Conservation (phyloP, 2,329 filamentous ascomycete species). For the Fusarium verticillioides region DNA sequence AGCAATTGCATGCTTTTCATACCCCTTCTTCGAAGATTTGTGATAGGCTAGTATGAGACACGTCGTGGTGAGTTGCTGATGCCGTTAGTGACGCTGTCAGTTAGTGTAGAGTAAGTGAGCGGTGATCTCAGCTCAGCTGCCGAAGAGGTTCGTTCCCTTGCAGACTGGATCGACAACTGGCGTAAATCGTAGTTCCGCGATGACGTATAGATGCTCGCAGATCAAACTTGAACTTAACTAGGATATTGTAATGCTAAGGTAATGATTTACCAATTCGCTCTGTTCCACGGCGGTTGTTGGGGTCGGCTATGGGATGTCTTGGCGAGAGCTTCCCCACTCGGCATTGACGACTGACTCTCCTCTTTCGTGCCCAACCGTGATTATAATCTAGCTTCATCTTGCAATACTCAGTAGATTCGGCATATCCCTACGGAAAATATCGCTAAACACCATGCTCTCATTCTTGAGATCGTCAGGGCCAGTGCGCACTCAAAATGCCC, state of each 20-base stretch:
- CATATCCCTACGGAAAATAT: too few species aligned
- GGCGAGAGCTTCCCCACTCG: neutral
- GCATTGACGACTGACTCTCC: neutral
- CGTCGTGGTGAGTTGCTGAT: accelerated
- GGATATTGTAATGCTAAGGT: neutral
- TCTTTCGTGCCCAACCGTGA: neutral
- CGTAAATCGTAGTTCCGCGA: neutral
- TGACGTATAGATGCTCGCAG: neutral
- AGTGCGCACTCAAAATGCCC: neutral
- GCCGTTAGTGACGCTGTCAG: neutral
- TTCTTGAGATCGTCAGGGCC: neutral
- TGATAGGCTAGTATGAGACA: too few species aligned
- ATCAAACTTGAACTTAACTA: too few species aligned
- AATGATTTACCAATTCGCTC: neutral
- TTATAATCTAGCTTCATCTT: neutral
- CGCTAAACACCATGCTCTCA: neutral
- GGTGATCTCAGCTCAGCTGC: neutral
- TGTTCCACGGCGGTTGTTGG: neutral
- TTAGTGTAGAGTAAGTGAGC: neutral
- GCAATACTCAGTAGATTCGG: neutral
- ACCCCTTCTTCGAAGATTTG: neutral
- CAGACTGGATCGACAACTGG: neutral
- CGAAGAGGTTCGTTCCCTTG: neutral
- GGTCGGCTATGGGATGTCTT: neutral
- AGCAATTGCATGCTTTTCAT: neutral